Evolutionary conservation across 306 rosid species (phyloP).

Genomic region (Pachyrhizus erosus): DNA sequence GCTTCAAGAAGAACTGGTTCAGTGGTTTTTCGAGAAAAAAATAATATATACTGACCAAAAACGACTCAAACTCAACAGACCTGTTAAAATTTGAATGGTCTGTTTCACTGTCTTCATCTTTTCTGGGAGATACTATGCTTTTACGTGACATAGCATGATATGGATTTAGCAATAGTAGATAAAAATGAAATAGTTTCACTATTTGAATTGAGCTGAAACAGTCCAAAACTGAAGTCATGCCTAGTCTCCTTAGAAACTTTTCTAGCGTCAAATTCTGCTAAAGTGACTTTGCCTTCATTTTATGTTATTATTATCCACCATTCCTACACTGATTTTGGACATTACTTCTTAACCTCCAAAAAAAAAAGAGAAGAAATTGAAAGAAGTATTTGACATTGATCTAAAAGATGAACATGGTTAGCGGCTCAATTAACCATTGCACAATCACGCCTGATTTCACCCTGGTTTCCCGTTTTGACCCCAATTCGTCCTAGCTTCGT

Average conservation of each 20-base stretch:
- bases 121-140: no score
- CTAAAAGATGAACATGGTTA: neutral
- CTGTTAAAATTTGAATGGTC: no score
- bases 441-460: constrained; percentile 73
- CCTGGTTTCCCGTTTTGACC: constrained; percentile 61
- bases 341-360: neutral
- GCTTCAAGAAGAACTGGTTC: no score
- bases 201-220: neutral
- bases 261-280: neutral
- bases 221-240: neutral
- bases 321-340: neutral
- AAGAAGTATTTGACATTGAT: neutral
- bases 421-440: constrained; percentile 54
- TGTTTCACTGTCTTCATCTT: no score
- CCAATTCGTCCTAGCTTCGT: constrained; percentile 78
- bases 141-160: neutral
- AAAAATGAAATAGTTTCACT: neutral
- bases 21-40: no score
- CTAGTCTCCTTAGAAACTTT: neutral
- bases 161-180: neutral
- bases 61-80: no score
- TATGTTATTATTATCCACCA: neutral
- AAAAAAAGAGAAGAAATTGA: neutral
- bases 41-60: no score
- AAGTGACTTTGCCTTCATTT: neutral